Conservation (phyloP, 139 green algal genomes). For the Ettlia oleoabundans region DNA sequence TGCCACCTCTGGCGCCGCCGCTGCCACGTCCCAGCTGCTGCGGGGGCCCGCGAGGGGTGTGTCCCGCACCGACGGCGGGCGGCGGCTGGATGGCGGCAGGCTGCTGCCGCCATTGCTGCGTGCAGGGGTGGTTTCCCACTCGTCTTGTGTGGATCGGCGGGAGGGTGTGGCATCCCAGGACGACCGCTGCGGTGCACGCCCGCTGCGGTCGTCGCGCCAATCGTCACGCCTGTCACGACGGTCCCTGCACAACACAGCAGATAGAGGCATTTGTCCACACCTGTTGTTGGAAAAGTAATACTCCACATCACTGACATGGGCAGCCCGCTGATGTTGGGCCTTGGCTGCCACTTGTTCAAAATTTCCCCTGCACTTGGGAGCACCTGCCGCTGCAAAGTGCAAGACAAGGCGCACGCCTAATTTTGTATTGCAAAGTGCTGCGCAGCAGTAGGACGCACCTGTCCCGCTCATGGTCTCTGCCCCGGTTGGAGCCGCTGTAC, state of each 20-base stretch:
- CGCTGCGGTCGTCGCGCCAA: not conserved
- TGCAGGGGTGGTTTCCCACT: slow-evolving; percentile 71
- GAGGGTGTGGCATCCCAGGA: slow-evolving; percentile 47
- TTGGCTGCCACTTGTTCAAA: no score
- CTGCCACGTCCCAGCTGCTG: slow-evolving; percentile 22
- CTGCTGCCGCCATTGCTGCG: slow-evolving; percentile 8
- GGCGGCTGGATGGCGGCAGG: slow-evolving; percentile 15
- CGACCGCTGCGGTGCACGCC: not conserved
- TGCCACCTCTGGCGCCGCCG: slow-evolving; percentile 33
- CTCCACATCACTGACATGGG: no score
- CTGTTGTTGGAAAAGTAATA: no score
- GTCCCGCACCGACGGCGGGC: slow-evolving; percentile 29
- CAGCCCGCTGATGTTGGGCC: no score
- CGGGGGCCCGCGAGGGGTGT: slow-evolving; percentile 27
- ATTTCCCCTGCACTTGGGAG: no score
- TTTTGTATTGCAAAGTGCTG: no score
- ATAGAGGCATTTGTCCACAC: no score
- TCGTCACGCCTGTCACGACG: slow-evolving; percentile 2
- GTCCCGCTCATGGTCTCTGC: slow-evolving; percentile 24
- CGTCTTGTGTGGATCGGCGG: slow-evolving; percentile 35
- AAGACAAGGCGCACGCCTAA: no score
- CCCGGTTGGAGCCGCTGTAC: not conserved
- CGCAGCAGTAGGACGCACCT: not conserved
- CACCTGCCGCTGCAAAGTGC: no score
- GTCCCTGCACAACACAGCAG: not conserved